These are phyloP conservation scores for Nannochloris sp. DNA, from an alignment of 139 green algal species.

Conservation along the genomic window DNA sequence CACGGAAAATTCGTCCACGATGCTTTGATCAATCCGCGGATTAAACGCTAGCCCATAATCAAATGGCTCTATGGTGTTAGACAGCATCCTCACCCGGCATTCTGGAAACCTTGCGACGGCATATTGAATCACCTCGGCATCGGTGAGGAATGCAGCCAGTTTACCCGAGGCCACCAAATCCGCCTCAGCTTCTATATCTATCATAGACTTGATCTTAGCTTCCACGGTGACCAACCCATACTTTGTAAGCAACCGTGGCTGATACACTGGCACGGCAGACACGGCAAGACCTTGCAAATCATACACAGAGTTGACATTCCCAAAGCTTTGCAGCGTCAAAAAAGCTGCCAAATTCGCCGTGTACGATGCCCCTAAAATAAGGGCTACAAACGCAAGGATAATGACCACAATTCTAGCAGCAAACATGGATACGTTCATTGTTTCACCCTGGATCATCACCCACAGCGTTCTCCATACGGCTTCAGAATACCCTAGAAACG, in stretches of 20 bases:
- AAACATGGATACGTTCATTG: conserved; percentile 5
- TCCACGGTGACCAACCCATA: not conserved
- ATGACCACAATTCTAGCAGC: conserved; percentile 1
- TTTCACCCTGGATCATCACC: not conserved
- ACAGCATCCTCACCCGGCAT: not conserved
- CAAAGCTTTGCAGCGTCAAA: conserved; percentile 1
- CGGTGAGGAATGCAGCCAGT: conserved; percentile 2
- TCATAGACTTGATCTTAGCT: not conserved
- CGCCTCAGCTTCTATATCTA: not conserved
- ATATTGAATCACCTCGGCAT: conserved; percentile 1
- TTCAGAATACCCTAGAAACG: not conserved
- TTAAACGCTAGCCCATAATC: conserved; percentile 10
- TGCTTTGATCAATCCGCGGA: not conserved
- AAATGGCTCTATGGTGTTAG: conserved; percentile 7
- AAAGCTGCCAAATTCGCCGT: conserved; percentile 14
- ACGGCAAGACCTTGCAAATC: not conserved
- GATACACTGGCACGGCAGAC: not conserved
- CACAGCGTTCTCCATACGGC: conserved; percentile 5
- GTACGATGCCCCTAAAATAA: conserved; percentile 4
- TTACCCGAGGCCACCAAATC: conserved; percentile 2
- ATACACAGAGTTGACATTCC: conserved; percentile 5
- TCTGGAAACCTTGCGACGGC: not conserved
- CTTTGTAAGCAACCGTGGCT: not conserved
- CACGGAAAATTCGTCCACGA: conserved; percentile 1
- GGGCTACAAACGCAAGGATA: not conserved